phyloP scores from a whole-genome alignment of 2,329 filamentous ascomycete genomes.

The Scytalidium sp. region DNA sequence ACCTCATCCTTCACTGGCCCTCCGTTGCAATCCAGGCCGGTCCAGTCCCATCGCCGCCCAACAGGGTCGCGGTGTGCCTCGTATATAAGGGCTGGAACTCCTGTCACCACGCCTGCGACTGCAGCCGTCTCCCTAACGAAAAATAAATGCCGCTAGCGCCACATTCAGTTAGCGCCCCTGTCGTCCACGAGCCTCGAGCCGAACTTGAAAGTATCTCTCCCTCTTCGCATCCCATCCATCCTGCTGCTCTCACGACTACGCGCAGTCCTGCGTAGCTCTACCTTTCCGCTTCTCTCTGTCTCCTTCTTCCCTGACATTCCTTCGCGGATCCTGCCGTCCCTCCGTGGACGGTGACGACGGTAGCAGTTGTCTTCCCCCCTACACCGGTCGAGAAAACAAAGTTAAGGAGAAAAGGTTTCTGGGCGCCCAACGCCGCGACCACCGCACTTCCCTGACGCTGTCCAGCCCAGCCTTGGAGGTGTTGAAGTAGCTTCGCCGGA shows the following conservation, averaged over 20 bases:
- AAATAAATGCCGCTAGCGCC: neutral
- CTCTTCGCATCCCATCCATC: neutral
- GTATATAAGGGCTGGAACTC: neutral
- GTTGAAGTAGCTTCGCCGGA: neutral
- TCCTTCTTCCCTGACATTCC: neutral
- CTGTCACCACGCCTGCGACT: neutral
- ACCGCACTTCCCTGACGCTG: neutral
- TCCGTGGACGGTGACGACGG: neutral
- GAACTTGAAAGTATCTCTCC: neutral
- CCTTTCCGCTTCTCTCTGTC: neutral
- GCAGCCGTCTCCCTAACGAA: neutral
- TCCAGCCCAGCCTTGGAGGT: neutral
- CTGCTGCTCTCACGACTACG: neutral
- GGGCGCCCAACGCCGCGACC: neutral
- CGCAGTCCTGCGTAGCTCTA: neutral
- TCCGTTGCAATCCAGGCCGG: neutral
- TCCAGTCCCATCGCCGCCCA: neutral
- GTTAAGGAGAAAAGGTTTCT: neutral
- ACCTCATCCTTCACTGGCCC: too few species aligned
- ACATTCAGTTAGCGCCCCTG: neutral
- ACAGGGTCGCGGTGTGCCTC: neutral
- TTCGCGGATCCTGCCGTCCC: neutral
- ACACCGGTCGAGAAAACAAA: neutral
- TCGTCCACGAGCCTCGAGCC: neutral
- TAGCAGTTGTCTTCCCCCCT: neutral